phyloP scores from a whole-genome alignment of 805 yeast genomes.

The Yarrowia hollandica region DNA sequence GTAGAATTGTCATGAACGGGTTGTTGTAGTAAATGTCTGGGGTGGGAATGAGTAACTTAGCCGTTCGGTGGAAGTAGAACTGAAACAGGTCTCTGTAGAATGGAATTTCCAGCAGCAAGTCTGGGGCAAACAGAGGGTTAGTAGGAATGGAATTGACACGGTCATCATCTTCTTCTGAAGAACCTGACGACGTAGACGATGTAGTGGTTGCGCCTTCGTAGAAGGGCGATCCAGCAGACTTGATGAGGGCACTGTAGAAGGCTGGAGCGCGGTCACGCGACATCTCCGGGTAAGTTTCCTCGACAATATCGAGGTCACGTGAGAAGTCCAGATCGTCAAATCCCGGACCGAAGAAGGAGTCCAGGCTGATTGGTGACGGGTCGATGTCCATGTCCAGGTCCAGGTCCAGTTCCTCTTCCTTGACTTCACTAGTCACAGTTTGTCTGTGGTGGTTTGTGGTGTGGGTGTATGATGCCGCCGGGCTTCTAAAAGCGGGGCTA shows the following conservation, averaged over 20 bases:
- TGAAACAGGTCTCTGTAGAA: slow-evolving; percentile 61
- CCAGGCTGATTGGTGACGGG: background rate
- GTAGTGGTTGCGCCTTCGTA: slow-evolving; percentile 1
- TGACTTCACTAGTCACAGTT: background rate
- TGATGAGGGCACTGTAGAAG: background rate
- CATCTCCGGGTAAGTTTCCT: slow-evolving; percentile 21
- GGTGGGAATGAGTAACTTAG: slow-evolving; percentile 64
- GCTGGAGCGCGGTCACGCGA: background rate
- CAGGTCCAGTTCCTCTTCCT: background rate
- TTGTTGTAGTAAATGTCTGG: slow-evolving; percentile 58
- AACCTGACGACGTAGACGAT: background rate
- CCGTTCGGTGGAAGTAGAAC: slow-evolving; percentile 61
- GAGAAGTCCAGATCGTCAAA: slow-evolving; percentile 13
- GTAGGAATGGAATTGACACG: slow-evolving; percentile 45
- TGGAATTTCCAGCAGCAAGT: slow-evolving; percentile 57
- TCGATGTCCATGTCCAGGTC: background rate
- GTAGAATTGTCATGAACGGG: slow-evolving; percentile 66
- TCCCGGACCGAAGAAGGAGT: slow-evolving; percentile 3
- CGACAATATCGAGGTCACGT: slow-evolving; percentile 11
- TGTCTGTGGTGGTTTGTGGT: too few species aligned
- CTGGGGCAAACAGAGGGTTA: slow-evolving; percentile 48
- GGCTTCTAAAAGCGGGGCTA: background rate
- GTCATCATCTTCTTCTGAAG: slow-evolving; percentile 32
- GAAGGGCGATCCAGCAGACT: background rate
- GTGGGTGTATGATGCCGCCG: background rate